Evolutionary conservation across 805 yeast genomes (phyloP).

Genomic region (Yarrowia sp.): DNA sequence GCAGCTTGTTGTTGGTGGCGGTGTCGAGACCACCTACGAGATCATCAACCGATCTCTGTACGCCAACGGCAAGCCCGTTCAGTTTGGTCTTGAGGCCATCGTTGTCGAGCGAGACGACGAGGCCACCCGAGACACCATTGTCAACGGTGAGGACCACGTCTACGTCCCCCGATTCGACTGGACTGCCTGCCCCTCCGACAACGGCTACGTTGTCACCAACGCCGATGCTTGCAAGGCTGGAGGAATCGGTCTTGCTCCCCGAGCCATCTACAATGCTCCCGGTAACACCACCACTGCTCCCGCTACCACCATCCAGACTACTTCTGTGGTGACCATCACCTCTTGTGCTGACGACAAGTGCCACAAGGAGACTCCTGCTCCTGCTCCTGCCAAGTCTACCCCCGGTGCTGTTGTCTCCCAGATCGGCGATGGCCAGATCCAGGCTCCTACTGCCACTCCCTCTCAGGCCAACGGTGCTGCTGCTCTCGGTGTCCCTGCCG

Average conservation of each 20-base stretch:
- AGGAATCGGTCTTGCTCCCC: neutral
- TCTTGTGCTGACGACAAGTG: neutral
- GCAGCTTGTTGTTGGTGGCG: neutral
- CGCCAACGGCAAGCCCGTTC: conserved; percentile 3
- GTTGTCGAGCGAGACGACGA: neutral
- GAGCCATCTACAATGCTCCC: neutral
- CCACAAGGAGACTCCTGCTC: neutral
- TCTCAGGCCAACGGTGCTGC: conserved; percentile 15
- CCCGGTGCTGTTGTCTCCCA: neutral
- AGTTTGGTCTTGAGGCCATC: neutral
- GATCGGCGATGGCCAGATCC: conserved; percentile 12
- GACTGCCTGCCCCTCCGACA: neutral
- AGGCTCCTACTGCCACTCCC: neutral
- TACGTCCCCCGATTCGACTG: neutral
- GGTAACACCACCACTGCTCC: neutral
- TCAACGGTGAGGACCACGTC: neutral
- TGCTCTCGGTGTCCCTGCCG: conserved; percentile 5
- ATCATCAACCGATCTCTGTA: neutral
- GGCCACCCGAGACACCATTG: conserved; percentile 9
- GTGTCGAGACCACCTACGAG: neutral
- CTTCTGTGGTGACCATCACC: conserved; percentile 1
- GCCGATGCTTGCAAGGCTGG: neutral
- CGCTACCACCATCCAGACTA: neutral
- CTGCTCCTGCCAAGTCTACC: neutral
- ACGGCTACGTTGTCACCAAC: neutral